phyloP scores from a whole-genome alignment of 2,329 filamentous ascomycete species.

The Hymenoscyphus scutula region DNA sequence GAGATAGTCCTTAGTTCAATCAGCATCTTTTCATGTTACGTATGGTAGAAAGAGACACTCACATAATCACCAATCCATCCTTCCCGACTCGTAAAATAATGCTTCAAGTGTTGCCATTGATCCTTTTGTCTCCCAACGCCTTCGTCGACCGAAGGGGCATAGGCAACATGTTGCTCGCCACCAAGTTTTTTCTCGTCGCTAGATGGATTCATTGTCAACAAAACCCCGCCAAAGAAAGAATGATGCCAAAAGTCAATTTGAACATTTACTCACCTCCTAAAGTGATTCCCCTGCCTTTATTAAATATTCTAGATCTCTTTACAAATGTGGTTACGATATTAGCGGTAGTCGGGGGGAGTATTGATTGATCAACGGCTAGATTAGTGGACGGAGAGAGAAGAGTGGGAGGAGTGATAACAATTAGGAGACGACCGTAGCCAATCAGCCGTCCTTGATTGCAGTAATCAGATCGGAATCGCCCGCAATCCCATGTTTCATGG shows the following conservation, averaged over 20 bases:
- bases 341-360: too few relatives aligned
- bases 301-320: background rate
- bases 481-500: slow-evolving; percentile 13
- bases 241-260: slow-evolving; percentile 10
- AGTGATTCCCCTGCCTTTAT: background rate
- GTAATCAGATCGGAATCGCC: slow-evolving; percentile 26
- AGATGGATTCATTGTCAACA: slow-evolving; percentile 4
- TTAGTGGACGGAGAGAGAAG: slow-evolving; percentile 7
- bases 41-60: slow-evolving; percentile 6
- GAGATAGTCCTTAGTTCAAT: slow-evolving; percentile 36
- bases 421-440: slow-evolving; percentile 22
- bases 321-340: background rate
- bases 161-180: slow-evolving; percentile 21
- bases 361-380: background rate
- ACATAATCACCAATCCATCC: slow-evolving; percentile 43
- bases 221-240: background rate
- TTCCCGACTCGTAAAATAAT: slow-evolving; percentile 38
- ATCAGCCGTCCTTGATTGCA: slow-evolving; percentile 18
- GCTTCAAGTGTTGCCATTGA: slow-evolving; percentile 30
- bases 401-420: slow-evolving; percentile 23
- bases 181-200: slow-evolving; percentile 24
- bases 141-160: slow-evolving; percentile 21
- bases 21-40: background rate
- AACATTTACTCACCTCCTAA: slow-evolving; percentile 5
- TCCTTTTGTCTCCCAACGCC: slow-evolving; percentile 12